Conservation (phyloP, 1,284 basidiomycete genomes). For the Austropuccinia psidii region DNA sequence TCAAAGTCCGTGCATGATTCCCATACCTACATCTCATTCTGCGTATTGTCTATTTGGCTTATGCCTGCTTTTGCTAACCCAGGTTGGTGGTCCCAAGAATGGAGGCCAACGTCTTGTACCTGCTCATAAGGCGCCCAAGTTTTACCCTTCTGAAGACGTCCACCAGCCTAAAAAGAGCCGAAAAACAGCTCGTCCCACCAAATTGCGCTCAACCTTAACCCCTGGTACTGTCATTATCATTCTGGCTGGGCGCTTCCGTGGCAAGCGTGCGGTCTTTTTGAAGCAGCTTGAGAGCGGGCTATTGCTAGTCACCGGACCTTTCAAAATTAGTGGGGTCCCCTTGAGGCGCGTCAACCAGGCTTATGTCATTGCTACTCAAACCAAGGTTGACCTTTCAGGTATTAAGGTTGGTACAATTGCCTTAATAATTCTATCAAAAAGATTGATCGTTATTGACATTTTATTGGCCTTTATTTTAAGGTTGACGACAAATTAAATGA, state of each 20-base stretch:
- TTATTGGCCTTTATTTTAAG: conserved; percentile 37
- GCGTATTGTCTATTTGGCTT: not conserved
- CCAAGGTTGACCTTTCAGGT: conserved; percentile 76
- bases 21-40: conserved; percentile 61
- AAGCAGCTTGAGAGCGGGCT: conserved; percentile 92
- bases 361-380: conserved; percentile 97
- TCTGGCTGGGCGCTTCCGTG: conserved; percentile 94
- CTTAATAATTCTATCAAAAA: no score
- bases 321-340: conserved; percentile 98
- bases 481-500: conserved; percentile 76
- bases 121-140: conserved; percentile 77
- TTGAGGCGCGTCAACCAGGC: conserved; percentile 97
- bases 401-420: conserved; percentile 58
- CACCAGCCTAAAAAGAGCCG: conserved; percentile 79
- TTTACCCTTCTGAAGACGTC: conserved; percentile 96
- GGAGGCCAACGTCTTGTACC: conserved; percentile 78
- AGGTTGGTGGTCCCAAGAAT: conserved; percentile 83
- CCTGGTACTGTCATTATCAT: conserved; percentile 94
- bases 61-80: conserved; percentile 38
- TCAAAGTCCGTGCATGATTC: conserved; percentile 49
- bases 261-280: conserved; percentile 96
- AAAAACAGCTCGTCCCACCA: conserved; percentile 66
- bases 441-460: conserved; percentile 27
- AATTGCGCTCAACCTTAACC: conserved; percentile 78
- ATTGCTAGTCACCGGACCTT: conserved; percentile 92